These are phyloP conservation scores for Vanrija pseudolonga DNA, from an alignment of 1,284 basidiomycete species.

Conservation along the genomic window DNA sequence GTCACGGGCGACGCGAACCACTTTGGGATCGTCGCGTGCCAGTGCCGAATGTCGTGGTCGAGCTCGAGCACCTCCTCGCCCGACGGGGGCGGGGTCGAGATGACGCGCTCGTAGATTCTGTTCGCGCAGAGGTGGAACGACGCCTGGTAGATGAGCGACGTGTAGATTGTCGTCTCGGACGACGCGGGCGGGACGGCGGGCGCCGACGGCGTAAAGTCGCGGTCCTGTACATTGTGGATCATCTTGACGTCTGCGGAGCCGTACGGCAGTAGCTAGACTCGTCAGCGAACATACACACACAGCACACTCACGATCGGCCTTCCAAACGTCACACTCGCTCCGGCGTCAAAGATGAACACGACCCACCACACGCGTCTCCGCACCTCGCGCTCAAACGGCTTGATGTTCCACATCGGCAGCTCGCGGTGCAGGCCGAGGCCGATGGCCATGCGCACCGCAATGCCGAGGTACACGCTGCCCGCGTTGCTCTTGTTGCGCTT, in stretches of 20 bases:
- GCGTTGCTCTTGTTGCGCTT: slow-evolving; percentile 28
- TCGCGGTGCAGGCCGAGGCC: slow-evolving; percentile 32
- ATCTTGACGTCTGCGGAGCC: slow-evolving; percentile 17
- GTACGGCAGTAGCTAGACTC: slow-evolving; percentile 15
- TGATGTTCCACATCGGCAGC: slow-evolving; percentile 21
- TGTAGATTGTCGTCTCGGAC: slow-evolving; percentile 18
- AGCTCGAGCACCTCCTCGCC: slow-evolving; percentile 17
- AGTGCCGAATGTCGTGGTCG: slow-evolving; percentile 13
- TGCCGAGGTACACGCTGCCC: slow-evolving; percentile 26
- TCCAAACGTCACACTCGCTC: slow-evolving; percentile 27
- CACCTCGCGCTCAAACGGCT: slow-evolving; percentile 29
- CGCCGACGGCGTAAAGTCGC: slow-evolving; percentile 18
- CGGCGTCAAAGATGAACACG: slow-evolving; percentile 26
- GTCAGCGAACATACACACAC: slow-evolving; percentile 46
- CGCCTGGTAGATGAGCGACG: slow-evolving; percentile 20
- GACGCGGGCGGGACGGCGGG: slow-evolving; percentile 3
- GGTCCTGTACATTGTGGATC: slow-evolving; percentile 18
- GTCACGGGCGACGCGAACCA: slow-evolving; percentile 12
- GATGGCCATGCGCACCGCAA: slow-evolving; percentile 32
- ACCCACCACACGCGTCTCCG: slow-evolving; percentile 33
- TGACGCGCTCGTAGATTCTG: slow-evolving; percentile 18
- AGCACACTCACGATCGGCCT: slow-evolving; percentile 22
- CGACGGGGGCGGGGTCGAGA: slow-evolving; percentile 14
- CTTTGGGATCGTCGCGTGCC: slow-evolving; percentile 9
- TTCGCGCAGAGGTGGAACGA: slow-evolving; percentile 14